These are phyloP conservation scores for Amaranthus tricolor DNA, from an alignment of 179 eudicot genomes.

Conservation along the genomic window DNA sequence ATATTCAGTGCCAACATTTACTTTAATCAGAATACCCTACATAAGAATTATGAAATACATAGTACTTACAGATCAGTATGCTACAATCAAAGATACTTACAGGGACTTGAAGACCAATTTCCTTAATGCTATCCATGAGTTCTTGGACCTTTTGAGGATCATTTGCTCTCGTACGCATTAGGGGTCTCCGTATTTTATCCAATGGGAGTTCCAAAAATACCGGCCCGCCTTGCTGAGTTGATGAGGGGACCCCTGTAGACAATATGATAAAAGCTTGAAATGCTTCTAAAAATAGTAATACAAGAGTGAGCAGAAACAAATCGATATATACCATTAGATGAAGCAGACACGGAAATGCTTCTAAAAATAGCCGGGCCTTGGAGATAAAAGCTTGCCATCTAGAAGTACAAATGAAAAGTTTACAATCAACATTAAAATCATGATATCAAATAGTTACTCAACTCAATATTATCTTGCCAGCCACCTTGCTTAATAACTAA, in stretches of 20 bases:
- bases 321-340: slow-evolving; percentile 52
- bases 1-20: too few relatives aligned
- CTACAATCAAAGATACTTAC: slow-evolving; percentile 33
- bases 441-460: background rate
- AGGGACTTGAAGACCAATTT: slow-evolving; percentile 93
- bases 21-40: background rate
- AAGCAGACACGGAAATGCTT: slow-evolving; percentile 51
- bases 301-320: background rate
- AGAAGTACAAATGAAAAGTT: background rate
- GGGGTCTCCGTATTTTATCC: slow-evolving; percentile 83
- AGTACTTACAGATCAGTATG: background rate
- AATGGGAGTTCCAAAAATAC: slow-evolving; percentile 69
- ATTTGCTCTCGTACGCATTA: slow-evolving; percentile 77
- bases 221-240: slow-evolving; percentile 65
- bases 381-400: slow-evolving; percentile 60
- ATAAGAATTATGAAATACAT: too few relatives aligned
- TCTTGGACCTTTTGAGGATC: slow-evolving; percentile 75
- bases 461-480: too few relatives aligned
- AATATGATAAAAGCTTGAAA: background rate
- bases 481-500: too few relatives aligned
- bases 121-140: slow-evolving; percentile 80
- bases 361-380: slow-evolving; percentile 37
- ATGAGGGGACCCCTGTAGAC: slow-evolving; percentile 51
- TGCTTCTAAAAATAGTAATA: slow-evolving; percentile 2
- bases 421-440: slow-evolving; percentile 2